Evolutionary conservation across 345 rosid genomes (phyloP).

Genomic region (Nephelium lappaceum): DNA sequence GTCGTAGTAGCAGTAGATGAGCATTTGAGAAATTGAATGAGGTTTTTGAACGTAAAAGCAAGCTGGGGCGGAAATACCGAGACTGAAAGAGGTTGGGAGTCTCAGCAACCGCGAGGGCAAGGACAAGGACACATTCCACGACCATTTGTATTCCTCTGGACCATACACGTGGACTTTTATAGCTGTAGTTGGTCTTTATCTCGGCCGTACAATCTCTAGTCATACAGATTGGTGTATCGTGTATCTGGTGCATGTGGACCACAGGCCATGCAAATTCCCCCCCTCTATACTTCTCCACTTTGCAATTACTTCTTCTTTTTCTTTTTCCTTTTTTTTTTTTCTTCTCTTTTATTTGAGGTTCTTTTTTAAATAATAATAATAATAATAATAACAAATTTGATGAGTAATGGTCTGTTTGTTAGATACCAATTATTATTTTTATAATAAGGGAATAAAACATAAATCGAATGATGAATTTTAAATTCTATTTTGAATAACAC

Average conservation of each 20-base stretch:
- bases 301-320: no score
- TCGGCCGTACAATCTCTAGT: not conserved
- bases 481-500: no score
- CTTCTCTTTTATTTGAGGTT: no score
- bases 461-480: no score
- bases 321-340: no score
- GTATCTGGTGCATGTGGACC: not conserved
- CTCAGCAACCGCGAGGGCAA: constrained; percentile 16
- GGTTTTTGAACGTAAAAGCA: not conserved
- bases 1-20: no score
- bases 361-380: no score
- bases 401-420: no score
- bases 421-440: no score
- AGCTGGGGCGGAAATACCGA: constrained; percentile 36
- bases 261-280: not conserved
- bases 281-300: not conserved
- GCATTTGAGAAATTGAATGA: no score
- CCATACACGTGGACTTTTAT: constrained; percentile 11
- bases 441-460: no score
- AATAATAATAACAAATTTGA: no score
- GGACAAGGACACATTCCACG: not conserved
- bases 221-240: not conserved
- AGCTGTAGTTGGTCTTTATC: not conserved
- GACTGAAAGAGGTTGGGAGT: constrained; percentile 31
- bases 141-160: not conserved